Conservation (phyloP, 352 stramenopile species). For the Elongisporangium undulatum region DNA sequence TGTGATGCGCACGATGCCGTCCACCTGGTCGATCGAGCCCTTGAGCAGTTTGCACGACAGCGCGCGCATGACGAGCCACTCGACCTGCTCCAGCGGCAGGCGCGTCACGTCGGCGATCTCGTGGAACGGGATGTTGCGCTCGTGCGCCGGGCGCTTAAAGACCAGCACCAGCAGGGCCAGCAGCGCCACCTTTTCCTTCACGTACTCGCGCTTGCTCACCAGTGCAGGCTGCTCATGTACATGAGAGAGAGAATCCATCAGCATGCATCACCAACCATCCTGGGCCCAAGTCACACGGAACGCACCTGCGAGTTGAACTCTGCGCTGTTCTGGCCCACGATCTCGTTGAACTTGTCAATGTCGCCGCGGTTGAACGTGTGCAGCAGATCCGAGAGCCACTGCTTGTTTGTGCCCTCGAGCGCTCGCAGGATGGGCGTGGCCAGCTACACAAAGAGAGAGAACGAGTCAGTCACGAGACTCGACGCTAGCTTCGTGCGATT, state of each 20-base stretch:
- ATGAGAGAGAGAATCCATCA: constrained; percentile 1
- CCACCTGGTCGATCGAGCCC: constrained; percentile 91
- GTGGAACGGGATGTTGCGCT: constrained; percentile 92
- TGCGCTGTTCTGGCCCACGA: constrained; percentile 67
- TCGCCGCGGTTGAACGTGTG: constrained; percentile 93
- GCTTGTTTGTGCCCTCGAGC: constrained; percentile 88
- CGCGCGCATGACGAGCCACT: constrained; percentile 98
- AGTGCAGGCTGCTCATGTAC: constrained; percentile 79
- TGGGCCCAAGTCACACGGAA: constrained; percentile 1
- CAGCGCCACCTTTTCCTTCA: constrained; percentile 98
- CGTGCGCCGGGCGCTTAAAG: constrained; percentile 92
- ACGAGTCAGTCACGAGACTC: neutral
- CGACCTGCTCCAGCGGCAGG: constrained; percentile 89
- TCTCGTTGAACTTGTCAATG: constrained; percentile 93
- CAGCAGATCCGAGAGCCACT: constrained; percentile 94
- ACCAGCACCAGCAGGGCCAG: constrained; percentile 97
- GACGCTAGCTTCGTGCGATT: neutral
- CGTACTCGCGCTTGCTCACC: constrained; percentile 89
- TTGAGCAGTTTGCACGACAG: constrained; percentile 96
- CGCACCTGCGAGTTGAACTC: constrained; percentile 72
- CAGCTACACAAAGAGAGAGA: constrained; percentile 34
- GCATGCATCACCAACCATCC: neutral
- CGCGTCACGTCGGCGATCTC: constrained; percentile 91
- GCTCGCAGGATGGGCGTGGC: constrained; percentile 91
- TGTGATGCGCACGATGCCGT: constrained; percentile 91